phyloP scores from a whole-genome alignment of 805 yeast genomes.

The Ogataea siamensis region DNA sequence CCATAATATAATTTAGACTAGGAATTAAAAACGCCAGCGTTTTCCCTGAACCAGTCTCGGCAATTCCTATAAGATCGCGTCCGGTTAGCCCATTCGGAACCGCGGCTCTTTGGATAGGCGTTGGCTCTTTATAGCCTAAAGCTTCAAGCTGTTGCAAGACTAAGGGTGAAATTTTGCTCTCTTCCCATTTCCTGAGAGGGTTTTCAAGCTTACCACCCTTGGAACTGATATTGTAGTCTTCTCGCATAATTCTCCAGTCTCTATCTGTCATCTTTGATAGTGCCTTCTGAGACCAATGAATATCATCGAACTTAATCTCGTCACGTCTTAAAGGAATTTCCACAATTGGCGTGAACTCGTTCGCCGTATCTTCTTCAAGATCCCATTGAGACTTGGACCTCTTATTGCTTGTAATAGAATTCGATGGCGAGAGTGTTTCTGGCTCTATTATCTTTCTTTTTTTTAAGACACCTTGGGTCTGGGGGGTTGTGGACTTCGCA shows the following conservation, averaged over 20 bases:
- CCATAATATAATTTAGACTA: conserved; percentile 51
- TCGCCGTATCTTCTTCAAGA: conserved; percentile 61
- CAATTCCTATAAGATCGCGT: conserved; percentile 81
- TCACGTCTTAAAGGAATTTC: conserved; percentile 22
- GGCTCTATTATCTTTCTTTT: neutral
- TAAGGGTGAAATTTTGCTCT: conserved; percentile 47
- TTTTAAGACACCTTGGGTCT: neutral
- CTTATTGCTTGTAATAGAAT: conserved; percentile 7
- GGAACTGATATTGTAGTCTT: conserved; percentile 66
- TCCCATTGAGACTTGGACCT: conserved; percentile 72
- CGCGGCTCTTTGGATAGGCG: conserved; percentile 89
- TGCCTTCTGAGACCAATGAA: conserved; percentile 70
- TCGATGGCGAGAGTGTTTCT: conserved; percentile 1
- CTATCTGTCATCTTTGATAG: conserved; percentile 65
- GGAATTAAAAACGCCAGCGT: conserved; percentile 84
- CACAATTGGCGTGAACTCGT: conserved; percentile 42
- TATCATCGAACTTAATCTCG: conserved; percentile 6
- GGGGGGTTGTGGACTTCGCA: too few relatives aligned
- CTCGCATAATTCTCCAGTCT: conserved; percentile 87
- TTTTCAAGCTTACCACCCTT: conserved; percentile 48
- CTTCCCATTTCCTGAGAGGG: conserved; percentile 78
- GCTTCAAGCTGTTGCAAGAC: conserved; percentile 38
- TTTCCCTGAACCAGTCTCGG: conserved; percentile 96
- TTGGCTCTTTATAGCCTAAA: conserved; percentile 60
- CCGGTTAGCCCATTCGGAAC: conserved; percentile 64